Base-by-base conservation (phyloP, 805 yeast genomes). In the Candida cerambycidarum region DNA sequence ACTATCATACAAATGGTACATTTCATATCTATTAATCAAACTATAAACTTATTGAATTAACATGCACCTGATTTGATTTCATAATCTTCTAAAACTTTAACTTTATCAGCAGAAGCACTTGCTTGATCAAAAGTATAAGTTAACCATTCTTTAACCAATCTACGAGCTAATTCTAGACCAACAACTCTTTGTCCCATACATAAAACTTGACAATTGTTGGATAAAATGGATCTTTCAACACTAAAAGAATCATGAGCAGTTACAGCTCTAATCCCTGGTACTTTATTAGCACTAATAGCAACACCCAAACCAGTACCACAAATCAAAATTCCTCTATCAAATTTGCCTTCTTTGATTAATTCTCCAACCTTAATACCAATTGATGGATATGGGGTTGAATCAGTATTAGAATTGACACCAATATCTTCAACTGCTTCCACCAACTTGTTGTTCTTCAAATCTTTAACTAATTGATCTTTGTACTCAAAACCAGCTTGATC, bases 261-360 rank as follows among this genome's bases (percentile, higher is more conserved):
- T 8, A 67, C 76, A 1, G 77, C 77, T 35, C 77, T 56, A 41
- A 72, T 70, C 9, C 76, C 76, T 2, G 59, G 52, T 15, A 72
- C 78, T 49, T 72, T 72, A 56, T 72, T 73, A 11, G 78, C 77
- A 29, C 71, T 57, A 38, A 73, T 62, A 11, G 76, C 75, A n/a
- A 73, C 76, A 0, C 78, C 78, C 27, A 73, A 58, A 1, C 78
- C 78, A 7, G 78, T 73, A 3, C 77, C 78, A 51, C 78, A 73
- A 47, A 73, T 65, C 31, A 73, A 54, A 21, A 73, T 62, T 9
- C 69, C 78, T 17, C 78, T 54, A 44, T 73, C 76, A 9, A 71
- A 74, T 42, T 70, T 62, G 5, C 72, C 73, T 10, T 50, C 45
- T 10, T 62, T 59, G 13, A 73, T 66, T 46, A 57, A 50, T 44